Evolutionary conservation across 331 rosid genomes (phyloP), one percentile per base, ranked within the genome.

Genomic region (Telfairia occidentalis): DNA sequence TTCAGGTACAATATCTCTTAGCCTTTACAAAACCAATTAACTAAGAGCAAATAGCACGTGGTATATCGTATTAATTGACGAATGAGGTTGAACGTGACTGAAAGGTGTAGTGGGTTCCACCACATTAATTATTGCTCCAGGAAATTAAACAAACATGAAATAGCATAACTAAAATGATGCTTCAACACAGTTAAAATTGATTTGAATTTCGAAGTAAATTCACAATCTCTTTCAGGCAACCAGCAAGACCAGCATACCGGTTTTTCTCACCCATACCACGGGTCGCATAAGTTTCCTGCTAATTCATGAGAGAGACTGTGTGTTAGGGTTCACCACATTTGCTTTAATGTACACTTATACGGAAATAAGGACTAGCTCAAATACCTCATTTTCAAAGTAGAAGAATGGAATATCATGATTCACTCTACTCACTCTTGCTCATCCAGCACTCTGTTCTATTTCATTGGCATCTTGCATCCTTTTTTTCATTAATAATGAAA

Each of bases 1-100:
- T 91, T 94, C 83, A 91, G 91, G 98, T 91, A 85, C 79, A 45
- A 45, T 34, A 19, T 23, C 78, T 71, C 18, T 37, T 61, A 45
- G 23, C 59, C 66, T 65, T 34, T 40, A 71, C 38, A 21, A 30
- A 74, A 32, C 9, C 66, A 59, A 29, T 28, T 28, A 19, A 60
- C 21, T 59, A 32, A 34, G 26, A 37, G 30, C 4, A 63, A 63
- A 34, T 63, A 32, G 28, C 7, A 7, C 34, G 71, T 34, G 45
- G 46, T 61, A 63, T 63, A 3, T 9, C 7, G 3, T 3, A 63
- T 32, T 34, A 63, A 34, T 63, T 35, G 71, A 18, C 21, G 2
- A 8, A 63, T 21, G 16, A 35, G 71, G 69, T 60, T 30, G 43
- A 40, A 32, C 13, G 21, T 30, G 24, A 60, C 23, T n/a, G 6